Conservation (phyloP, 2,329 filamentous ascomycete species). For the Ophioceras dolichostomum region DNA sequence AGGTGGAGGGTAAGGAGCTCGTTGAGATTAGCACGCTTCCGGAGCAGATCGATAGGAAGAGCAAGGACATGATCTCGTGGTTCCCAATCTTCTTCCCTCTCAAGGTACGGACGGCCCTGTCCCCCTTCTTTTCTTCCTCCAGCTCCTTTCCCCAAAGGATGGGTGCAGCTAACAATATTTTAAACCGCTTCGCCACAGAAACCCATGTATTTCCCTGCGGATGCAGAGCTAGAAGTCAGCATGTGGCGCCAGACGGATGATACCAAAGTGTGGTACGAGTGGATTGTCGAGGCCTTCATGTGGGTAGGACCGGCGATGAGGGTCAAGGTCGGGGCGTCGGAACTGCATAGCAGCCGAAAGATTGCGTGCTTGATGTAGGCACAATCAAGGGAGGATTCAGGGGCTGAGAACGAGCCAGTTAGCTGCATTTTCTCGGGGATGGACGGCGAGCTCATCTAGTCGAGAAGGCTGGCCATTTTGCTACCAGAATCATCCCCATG, state of each 20-base stretch:
- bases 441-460: no score
- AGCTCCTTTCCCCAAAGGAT: background rate
- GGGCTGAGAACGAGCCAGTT: no score
- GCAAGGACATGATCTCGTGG: conserved; percentile 97
- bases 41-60: conserved; percentile 83
- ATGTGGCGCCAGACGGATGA: conserved; percentile 98
- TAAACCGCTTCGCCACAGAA: no score
- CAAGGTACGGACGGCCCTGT: conserved; percentile 47
- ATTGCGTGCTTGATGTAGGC: conserved; percentile 66
- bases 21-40: conserved; percentile 90
- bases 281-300: conserved; percentile 78
- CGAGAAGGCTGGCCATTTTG: no score
- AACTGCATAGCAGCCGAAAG: conserved; percentile 56
- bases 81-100: conserved; percentile 97
- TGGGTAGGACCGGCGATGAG: conserved; percentile 47
- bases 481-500: no score
- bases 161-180: no score
- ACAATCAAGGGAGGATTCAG: no score
- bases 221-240: conserved; percentile 74
- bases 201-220: conserved; percentile 74
- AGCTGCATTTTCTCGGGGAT: no score
- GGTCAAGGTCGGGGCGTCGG: conserved; percentile 53
- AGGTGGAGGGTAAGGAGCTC: conserved; percentile 27
- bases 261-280: conserved; percentile 96
- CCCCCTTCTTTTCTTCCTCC: background rate